These are phyloP conservation scores for Mimosa pudica DNA, from an alignment of 306 rosid genomes.

Conservation along the genomic window DNA sequence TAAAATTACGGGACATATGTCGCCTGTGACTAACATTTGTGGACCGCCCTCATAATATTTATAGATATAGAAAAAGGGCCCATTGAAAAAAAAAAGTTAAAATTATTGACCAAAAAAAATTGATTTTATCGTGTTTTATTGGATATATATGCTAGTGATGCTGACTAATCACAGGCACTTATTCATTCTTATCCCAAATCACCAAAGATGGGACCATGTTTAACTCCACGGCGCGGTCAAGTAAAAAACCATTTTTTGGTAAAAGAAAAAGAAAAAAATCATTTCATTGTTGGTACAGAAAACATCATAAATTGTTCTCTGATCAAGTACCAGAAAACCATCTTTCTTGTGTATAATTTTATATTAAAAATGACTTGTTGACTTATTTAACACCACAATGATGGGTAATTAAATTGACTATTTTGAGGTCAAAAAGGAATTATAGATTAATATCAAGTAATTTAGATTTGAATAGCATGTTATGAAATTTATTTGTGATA, in stretches of 20 bases:
- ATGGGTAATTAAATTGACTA: background rate
- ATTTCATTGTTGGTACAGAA: background rate
- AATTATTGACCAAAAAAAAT: background rate
- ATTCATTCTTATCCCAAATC: background rate
- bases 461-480: no score
- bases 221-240: background rate
- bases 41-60: background rate
- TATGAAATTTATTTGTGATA: no score
- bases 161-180: background rate
- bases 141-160: background rate
- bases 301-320: no score
- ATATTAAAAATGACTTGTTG: no score
- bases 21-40: background rate
- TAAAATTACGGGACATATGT: background rate
- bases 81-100: background rate
- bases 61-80: background rate
- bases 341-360: no score
- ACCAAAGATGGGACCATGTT: background rate
- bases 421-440: background rate
- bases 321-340: no score
- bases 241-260: no score
- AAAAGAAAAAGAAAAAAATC: no score
- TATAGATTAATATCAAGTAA: no score
- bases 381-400: background rate
- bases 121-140: background rate